Evolutionary conservation across 495 filamentous ascomycete species (phyloP).

Genomic region (Amniculicola lignicola): DNA sequence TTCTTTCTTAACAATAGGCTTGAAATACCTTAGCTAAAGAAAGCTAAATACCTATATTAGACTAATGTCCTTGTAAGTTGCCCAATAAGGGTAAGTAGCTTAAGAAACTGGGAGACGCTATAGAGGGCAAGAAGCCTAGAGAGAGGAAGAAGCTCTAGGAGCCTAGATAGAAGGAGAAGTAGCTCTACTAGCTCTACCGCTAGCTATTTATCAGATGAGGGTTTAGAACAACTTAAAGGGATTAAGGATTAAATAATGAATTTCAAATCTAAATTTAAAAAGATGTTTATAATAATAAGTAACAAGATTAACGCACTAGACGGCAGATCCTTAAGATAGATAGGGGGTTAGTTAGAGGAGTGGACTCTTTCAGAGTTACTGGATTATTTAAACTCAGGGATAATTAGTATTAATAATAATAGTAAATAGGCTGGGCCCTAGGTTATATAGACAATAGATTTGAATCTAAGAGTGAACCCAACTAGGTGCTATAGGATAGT

Average conservation of each 20-base stretch:
- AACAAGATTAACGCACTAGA: not conserved
- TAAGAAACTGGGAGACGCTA: not conserved
- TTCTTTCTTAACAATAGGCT: not conserved
- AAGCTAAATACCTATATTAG: not conserved
- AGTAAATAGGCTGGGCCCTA: not conserved
- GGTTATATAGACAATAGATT: not conserved
- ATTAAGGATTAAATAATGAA: not conserved
- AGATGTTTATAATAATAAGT: not conserved
- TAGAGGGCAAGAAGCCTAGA: not conserved
- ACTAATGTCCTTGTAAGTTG: not conserved
- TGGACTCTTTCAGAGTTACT: not conserved
- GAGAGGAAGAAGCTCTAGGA: not conserved
- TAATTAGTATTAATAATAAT: not conserved
- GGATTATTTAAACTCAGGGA: not conserved
- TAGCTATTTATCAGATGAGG: not conserved
- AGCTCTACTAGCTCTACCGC: not conserved
- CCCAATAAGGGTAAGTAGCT: not conserved
- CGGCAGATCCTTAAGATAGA: not conserved
- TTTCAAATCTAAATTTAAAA: not conserved
- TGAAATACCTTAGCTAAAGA: not conserved
- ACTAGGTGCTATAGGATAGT: too few relatives aligned
- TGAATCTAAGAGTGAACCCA: too few relatives aligned
- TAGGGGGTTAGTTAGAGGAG: not conserved
- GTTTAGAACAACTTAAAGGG: not conserved
- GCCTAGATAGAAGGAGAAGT: not conserved